Conservation (phyloP, 2,329 filamentous ascomycete species). For the Fusarium irregulare region DNA sequence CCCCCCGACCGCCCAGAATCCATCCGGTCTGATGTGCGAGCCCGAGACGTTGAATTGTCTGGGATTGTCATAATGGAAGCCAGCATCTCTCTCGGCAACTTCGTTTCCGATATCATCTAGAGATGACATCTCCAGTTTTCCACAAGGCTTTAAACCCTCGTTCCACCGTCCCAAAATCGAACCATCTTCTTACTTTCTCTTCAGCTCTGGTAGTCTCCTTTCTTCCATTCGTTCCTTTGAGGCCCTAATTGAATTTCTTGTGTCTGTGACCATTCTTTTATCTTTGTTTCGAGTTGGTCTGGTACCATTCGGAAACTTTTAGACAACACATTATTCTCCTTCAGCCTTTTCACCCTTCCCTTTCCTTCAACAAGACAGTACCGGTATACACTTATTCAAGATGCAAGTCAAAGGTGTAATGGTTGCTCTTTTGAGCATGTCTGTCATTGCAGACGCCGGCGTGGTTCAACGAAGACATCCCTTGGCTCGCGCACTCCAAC, state of each 20-base stretch:
- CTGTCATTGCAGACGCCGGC: slow-evolving; percentile 60
- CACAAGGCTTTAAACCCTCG: slow-evolving; percentile 49
- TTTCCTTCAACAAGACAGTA: slow-evolving; percentile 43
- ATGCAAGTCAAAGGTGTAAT: slow-evolving; percentile 66
- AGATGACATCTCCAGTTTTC: slow-evolving; percentile 48
- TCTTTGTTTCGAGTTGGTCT: slow-evolving; percentile 58
- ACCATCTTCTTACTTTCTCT: slow-evolving; percentile 52
- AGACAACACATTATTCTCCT: slow-evolving; percentile 25
- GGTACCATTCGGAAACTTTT: slow-evolving; percentile 56
- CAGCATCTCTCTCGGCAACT: slow-evolving; percentile 55
- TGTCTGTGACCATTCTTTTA: slow-evolving; percentile 59
- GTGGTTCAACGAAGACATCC: slow-evolving; percentile 54
- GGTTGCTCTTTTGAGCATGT: slow-evolving; percentile 61
- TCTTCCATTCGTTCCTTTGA: slow-evolving; percentile 61
- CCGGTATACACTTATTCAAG: slow-evolving; percentile 45
- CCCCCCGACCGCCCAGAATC: slow-evolving; percentile 44
- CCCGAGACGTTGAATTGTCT: slow-evolving; percentile 47
- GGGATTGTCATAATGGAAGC: slow-evolving; percentile 46
- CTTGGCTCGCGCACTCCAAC: slow-evolving; percentile 52
- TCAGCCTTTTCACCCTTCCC: slow-evolving; percentile 13
- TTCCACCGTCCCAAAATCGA: slow-evolving; percentile 48
- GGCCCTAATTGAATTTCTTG: slow-evolving; percentile 45
- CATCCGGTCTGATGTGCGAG: slow-evolving; percentile 49
- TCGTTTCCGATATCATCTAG: slow-evolving; percentile 31
- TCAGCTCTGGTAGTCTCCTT: slow-evolving; percentile 60